Conservation (phyloP, 306 rosid genomes). For the Castanea sativa region DNA sequence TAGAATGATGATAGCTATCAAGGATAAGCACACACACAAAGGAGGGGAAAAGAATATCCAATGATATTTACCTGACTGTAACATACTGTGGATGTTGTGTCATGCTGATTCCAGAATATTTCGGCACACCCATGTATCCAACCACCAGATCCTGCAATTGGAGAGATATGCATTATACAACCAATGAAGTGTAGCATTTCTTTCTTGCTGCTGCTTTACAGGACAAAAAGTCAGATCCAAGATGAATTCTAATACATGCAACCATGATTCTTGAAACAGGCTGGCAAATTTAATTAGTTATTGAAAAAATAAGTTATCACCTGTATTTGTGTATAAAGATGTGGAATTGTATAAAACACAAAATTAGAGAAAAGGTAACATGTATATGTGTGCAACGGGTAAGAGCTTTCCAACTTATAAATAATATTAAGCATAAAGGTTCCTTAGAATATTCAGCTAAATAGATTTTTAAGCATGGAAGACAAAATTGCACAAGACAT, state of each 20-base stretch:
- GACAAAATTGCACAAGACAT: too few species aligned
- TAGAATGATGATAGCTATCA: neutral
- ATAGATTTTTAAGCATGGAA: too few species aligned
- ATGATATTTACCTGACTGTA: slow-evolving; percentile 74
- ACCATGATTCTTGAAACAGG: neutral
- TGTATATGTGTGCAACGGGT: too few species aligned
- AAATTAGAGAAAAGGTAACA: neutral
- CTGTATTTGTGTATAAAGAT: neutral
- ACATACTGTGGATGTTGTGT: slow-evolving; percentile 95
- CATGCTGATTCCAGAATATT: slow-evolving; percentile 90
- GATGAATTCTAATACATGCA: slow-evolving; percentile 4
- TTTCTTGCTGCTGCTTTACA: slow-evolving; percentile 10
- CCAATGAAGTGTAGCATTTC: neutral
- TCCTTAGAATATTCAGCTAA: too few species aligned
- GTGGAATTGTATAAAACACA: neutral
- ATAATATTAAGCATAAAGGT: too few species aligned
- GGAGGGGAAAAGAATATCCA: neutral
- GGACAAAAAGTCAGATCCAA: slow-evolving; percentile 10
- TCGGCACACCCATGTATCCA: slow-evolving; percentile 98
- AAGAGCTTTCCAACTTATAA: too few species aligned
- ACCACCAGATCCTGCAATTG: slow-evolving; percentile 77
- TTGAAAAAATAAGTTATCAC: neutral
- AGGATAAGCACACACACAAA: neutral
- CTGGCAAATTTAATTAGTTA: neutral
- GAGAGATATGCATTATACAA: slow-evolving; percentile 1